Conservation (phyloP, 169 alveolate species). For the Cryptosporidium ubiquitum region DNA sequence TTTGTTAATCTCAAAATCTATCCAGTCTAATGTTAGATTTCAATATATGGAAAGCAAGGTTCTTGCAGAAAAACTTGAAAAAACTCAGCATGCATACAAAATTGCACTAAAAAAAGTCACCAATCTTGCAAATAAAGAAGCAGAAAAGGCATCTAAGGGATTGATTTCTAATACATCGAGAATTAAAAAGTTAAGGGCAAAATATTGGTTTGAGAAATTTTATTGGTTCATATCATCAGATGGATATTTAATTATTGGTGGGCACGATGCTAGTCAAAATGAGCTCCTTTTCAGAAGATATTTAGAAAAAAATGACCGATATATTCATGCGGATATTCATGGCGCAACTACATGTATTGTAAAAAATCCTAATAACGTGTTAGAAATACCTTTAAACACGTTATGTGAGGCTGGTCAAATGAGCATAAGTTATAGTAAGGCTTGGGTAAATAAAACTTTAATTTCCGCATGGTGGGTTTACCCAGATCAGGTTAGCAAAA, state of each 20-base stretch:
- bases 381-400: constrained; percentile 84
- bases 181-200: constrained; percentile 84
- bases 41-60: constrained; percentile 88
- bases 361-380: constrained; percentile 87
- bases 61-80: constrained; percentile 86
- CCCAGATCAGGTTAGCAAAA: constrained; percentile 93
- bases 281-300: constrained; percentile 94
- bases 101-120: constrained; percentile 91
- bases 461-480: constrained; percentile 97
- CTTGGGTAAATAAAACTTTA: constrained; percentile 94
- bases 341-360: constrained; percentile 97
- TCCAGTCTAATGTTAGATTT: constrained; percentile 87
- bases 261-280: constrained; percentile 94
- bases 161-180: constrained; percentile 45
- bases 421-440: constrained; percentile 91
- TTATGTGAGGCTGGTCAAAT: constrained; percentile 87
- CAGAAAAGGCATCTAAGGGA: constrained; percentile 77
- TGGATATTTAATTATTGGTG: constrained; percentile 89
- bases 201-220: constrained; percentile 97
- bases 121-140: constrained; percentile 84
- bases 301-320: constrained; percentile 90
- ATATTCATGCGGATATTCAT: constrained; percentile 96
- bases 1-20: constrained; percentile 80
- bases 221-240: constrained; percentile 95
- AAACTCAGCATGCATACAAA: constrained; percentile 89